Percentiles rank a stretch among this genome's conserved stretches.
Conservation (phyloP, 2,329 filamentous ascomycete species). For the Ilyonectria sp. region DNA sequence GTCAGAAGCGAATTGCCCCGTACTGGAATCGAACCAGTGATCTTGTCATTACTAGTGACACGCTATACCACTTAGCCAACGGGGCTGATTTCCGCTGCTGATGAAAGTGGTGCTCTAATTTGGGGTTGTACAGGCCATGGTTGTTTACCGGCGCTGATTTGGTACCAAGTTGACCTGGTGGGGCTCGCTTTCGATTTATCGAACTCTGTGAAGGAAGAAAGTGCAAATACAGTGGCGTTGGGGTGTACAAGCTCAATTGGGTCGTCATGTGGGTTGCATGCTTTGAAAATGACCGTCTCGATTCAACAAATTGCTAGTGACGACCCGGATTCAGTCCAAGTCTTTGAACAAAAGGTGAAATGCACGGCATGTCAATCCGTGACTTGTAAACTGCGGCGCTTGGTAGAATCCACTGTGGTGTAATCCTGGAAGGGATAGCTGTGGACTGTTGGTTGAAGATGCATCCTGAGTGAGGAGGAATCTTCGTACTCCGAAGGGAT, state of each 20-base stretch:
- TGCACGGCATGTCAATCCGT: not conserved
- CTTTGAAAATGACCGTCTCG: not conserved
- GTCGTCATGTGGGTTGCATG: not conserved
- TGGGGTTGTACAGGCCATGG: not conserved
- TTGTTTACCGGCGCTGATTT: not conserved
- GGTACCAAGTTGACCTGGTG: not conserved
- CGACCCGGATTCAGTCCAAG: not conserved
- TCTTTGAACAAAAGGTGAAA: not conserved
- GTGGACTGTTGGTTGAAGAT: not conserved
- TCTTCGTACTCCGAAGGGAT: not conserved
- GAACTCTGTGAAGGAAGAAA: not conserved
- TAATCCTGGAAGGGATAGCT: not conserved
- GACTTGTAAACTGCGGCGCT: not conserved
- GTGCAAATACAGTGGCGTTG: not conserved
- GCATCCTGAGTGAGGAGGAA: not conserved
- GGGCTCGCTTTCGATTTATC: not conserved
- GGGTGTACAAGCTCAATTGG: not conserved
- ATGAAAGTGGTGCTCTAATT: not conserved
- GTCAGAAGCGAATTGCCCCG: slow-evolving; percentile 41
- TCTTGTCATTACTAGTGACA: slow-evolving; percentile 56
- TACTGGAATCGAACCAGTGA: slow-evolving; percentile 56
- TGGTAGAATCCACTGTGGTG: not conserved
- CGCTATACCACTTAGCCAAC: slow-evolving; percentile 56
- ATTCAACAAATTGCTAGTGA: not conserved
- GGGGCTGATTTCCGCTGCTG: slow-evolving; percentile 38